Percentiles rank a stretch among this genome's conserved stretches.
These are phyloP conservation scores for Aleurites moluccanus DNA, from an alignment of 441 rosid species.

Conservation along the genomic window DNA sequence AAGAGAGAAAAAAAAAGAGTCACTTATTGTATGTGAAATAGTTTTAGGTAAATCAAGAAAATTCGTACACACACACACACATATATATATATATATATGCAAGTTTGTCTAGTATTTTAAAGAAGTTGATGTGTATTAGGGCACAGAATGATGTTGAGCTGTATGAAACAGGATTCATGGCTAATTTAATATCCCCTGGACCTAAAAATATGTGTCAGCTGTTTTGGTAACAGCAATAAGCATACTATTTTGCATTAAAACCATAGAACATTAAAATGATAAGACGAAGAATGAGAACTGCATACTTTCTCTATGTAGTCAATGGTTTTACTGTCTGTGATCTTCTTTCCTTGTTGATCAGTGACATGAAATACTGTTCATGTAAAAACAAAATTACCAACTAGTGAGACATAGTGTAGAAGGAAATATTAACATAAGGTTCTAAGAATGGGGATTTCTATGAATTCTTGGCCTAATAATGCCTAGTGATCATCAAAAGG, in stretches of 20 bases:
- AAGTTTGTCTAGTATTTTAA: not conserved
- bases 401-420: not conserved
- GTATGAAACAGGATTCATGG: not conserved
- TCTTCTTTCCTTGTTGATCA: conserved; percentile 81
- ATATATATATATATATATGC: not conserved
- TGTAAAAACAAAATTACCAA: conserved; percentile 16
- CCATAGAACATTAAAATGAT: conserved; percentile 4
- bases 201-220: not conserved
- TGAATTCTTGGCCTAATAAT: too few relatives aligned
- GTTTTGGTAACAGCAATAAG: not conserved
- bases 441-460: not conserved
- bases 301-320: conserved; percentile 82
- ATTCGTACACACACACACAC: too few relatives aligned
- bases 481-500: not conserved
- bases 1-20: too few relatives aligned
- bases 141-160: not conserved
- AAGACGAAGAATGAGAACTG: not conserved
- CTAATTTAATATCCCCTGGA: not conserved
- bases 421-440: not conserved
- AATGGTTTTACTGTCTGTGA: conserved; percentile 64
- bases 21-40: not conserved
- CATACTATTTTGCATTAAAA: conserved; percentile 1
- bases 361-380: conserved; percentile 75
- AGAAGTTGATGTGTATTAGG: not conserved
- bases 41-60: not conserved